Evolutionary conservation across 805 yeast species (phyloP), one percentile per base, ranked within the genome.

Genomic region (Candida maesae): DNA sequence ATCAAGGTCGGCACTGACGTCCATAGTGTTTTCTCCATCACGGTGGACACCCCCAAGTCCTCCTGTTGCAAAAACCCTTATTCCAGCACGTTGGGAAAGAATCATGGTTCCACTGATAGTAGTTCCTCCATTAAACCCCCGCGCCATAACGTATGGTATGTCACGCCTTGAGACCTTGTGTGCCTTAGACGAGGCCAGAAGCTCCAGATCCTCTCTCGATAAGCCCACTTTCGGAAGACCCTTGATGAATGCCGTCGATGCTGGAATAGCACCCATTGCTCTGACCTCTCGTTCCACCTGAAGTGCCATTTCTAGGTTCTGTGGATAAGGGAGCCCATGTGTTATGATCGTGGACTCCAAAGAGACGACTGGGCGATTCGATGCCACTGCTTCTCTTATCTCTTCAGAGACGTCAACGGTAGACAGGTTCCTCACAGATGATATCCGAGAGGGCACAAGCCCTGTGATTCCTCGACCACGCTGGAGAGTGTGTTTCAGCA

Each of bases 41-140:
- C 86, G 72, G 53, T 88, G 95, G 10, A 87, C 95, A 16, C 96
- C 96, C 16, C 96, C 96, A 15, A 88, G 69, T 1, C 96, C 96
- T 24, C 96, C 96, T 2, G 96, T 89, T 1, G 95, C 93, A 68
- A 88, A 89, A 11, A 89, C 87, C 51, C 76, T 73, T 50, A 88
- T 84, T 0, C 95, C 93, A 0, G 90, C 89, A 53, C 64, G 55
- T 39, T 79, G 70, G 1, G 96, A 80, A 15, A 89, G 60, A 16
- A 88, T 82, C 95, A 87, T 86, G 0, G 96, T 88, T 20, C 85
- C 81, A 2, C 96, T 86, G 43, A 88, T 86, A 0, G 96, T 88
- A 2, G 96, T 89, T 6, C 96, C 96, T 8, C 96, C 96, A 36
- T 74, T 67, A n/a, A 77, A 58, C 23, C 66, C 63, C 33, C 69